phyloP scores from a whole-genome alignment of 768 basidiomycete species.

The Lyophyllum decastes region DNA sequence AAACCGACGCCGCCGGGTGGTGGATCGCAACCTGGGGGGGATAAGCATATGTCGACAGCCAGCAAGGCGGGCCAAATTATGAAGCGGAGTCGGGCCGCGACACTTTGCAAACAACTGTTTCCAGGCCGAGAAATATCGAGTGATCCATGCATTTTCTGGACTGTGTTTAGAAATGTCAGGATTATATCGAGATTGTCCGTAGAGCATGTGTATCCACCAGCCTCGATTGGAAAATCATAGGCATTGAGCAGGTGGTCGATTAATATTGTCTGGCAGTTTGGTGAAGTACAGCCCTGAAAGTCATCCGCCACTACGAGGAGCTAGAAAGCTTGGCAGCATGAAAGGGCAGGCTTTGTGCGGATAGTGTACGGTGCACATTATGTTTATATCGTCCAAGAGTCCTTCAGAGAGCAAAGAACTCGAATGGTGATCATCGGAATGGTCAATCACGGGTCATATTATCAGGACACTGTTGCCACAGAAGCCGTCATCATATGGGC shows the following conservation, averaged over 20 bases:
- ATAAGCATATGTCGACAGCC: background rate
- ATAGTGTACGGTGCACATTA: background rate
- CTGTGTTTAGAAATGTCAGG: too few relatives aligned
- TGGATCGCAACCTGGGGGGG: background rate
- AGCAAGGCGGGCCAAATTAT: background rate
- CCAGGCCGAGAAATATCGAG: too few relatives aligned
- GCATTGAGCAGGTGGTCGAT: too few relatives aligned
- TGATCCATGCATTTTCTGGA: too few relatives aligned
- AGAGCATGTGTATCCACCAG: too few relatives aligned
- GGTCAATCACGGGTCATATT: background rate
- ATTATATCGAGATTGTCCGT: too few relatives aligned
- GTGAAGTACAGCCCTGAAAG: too few relatives aligned
- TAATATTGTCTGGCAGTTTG: too few relatives aligned
- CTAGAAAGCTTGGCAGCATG: background rate
- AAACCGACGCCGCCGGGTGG: constrained; percentile 1
- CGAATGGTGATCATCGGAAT: background rate
- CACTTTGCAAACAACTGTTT: background rate
- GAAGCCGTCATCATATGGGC: background rate
- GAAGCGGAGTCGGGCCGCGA: background rate
- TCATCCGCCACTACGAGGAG: too few relatives aligned
- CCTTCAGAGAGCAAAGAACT: background rate
- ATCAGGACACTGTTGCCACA: background rate
- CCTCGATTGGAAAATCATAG: too few relatives aligned
- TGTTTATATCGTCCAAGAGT: background rate
- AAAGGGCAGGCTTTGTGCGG: background rate